Conservation (phyloP, 306 rosid genomes). For the Oxytropis ochrocephala region DNA sequence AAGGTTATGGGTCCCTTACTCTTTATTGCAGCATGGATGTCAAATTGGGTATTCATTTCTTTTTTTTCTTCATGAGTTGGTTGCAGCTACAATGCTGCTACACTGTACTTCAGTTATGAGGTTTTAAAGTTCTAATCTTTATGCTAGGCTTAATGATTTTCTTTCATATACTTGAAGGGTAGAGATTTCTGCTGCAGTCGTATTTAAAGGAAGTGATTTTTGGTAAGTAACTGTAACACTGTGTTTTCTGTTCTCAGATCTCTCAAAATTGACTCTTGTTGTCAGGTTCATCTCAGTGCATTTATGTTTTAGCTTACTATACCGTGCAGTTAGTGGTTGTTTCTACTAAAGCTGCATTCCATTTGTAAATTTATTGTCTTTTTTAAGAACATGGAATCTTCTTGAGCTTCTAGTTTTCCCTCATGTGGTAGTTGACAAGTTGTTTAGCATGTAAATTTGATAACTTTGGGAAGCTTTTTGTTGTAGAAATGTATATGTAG, state of each 20-base stretch:
- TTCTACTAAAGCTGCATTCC: constrained; percentile 29
- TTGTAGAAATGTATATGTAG: background rate
- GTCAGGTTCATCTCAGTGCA: constrained; percentile 17
- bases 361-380: background rate
- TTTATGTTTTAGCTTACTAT: constrained; percentile 25
- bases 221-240: constrained; percentile 29
- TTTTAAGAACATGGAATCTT: constrained; percentile 12
- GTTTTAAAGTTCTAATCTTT: constrained; percentile 19
- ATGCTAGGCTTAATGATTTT: constrained; percentile 3
- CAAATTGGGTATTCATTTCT: constrained; percentile 39
- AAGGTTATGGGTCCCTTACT: constrained; percentile 47
- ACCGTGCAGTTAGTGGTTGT: constrained; percentile 5
- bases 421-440: background rate
- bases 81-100: constrained; percentile 30
- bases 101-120: constrained; percentile 2
- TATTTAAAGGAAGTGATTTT: constrained; percentile 35
- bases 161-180: constrained; percentile 28
- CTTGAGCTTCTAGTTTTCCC: constrained; percentile 22
- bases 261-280: constrained; percentile 28
- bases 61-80: constrained; percentile 33
- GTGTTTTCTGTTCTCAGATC: constrained; percentile 41
- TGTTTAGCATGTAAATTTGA: constrained; percentile 16
- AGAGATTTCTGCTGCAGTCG: constrained; percentile 5
- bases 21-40: constrained; percentile 51
- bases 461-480: constrained; percentile 12